Evolutionary conservation across 2,329 filamentous ascomycete genomes (phyloP), one percentile per base, ranked within the genome.

Genomic region (Nemania serpens): DNA sequence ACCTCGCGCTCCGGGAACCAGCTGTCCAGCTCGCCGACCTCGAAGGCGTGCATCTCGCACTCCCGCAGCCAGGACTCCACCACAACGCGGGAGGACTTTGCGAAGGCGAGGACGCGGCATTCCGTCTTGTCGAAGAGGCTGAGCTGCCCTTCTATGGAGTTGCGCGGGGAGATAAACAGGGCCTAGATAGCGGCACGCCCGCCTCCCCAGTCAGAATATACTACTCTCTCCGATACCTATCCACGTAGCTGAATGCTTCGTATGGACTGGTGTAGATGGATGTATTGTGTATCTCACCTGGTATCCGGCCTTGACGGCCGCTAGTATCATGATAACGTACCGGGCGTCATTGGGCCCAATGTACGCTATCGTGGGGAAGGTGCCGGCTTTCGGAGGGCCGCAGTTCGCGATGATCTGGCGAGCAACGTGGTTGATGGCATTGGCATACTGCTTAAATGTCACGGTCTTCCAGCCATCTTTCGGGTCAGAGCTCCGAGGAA

Each of bases 121-220:
- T 78, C 69, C 0, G 80, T 80, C 22, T 70, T 71, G 34, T 79
- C 72, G 37, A 82, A 78, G 0, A 83, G 74, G 37, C 76, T 77
- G 13, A 80, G 58, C 60, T 82, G 79, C 2, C 74, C 79, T 46
- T 81, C 79, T 5, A 73, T 70, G 2, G 77, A 76, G 62, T 82
- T 82, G 2, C 80, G 75, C 0, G 78, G 75, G 17, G 79, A 82
- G 43, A 81, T 76, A 42, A 80, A 76, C 6, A 82, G 70, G 2
- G 76, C 74, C 73, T 78, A 39, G 36, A 12, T n/a, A 10, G 6
- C 34, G 34, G 34, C 12, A 12, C 3, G 3, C 25, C 3, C 25
- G 25, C 25, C 25, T 29, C 25, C 34, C 17, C 9, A 33, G 41
- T 59, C 18, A 60, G 47, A 49, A 29, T 18, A 7, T 5, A n/a